These are phyloP conservation scores for Phytophthora pinifolia DNA, from an alignment of 352 stramenopile species.

Conservation along the genomic window DNA sequence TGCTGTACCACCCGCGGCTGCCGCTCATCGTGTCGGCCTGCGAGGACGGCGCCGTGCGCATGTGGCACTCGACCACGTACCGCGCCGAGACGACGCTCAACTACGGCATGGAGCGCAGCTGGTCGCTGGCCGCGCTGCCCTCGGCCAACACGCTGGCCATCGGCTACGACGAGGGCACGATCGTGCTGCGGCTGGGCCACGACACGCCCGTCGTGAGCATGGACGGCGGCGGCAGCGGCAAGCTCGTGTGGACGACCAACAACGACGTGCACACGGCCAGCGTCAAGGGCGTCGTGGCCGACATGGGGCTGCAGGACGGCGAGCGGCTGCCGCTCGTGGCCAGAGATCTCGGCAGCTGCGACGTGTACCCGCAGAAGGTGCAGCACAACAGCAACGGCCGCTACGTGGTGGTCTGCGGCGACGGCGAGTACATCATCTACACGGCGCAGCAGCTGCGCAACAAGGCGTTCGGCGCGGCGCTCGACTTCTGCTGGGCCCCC, in stretches of 20 bases:
- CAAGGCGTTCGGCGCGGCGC: slow-evolving; percentile 96
- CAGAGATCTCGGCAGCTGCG: slow-evolving; percentile 95
- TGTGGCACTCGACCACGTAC: slow-evolving; percentile 95
- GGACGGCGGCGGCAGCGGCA: slow-evolving; percentile 91
- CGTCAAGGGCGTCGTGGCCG: slow-evolving; percentile 87
- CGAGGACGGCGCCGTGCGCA: slow-evolving; percentile 96
- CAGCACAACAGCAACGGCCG: slow-evolving; percentile 99
- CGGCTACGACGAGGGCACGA: slow-evolving; percentile 93
- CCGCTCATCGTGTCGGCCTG: slow-evolving; percentile 97
- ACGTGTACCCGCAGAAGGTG: slow-evolving; percentile 98
- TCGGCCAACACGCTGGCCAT: slow-evolving; percentile 93
- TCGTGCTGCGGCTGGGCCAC: slow-evolving; percentile 97
- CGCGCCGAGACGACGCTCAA: slow-evolving; percentile 98
- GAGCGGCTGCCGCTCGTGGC: slow-evolving; percentile 85
- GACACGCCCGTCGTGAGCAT: slow-evolving; percentile 98
- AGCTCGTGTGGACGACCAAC: slow-evolving; percentile 98
- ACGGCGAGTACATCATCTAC: slow-evolving; percentile 99
- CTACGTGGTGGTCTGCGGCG: slow-evolving; percentile 98
- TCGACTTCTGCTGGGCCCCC: slow-evolving; percentile 98
- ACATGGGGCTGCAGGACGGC: slow-evolving; percentile 81
- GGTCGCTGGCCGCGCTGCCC: slow-evolving; percentile 89
- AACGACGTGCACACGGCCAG: slow-evolving; percentile 97
- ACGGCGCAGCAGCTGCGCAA: slow-evolving; percentile 95
- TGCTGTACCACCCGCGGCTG: slow-evolving; percentile 98
- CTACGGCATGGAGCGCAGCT: slow-evolving; percentile 99